Base-by-base conservation (phyloP, 2,329 filamentous ascomycete species). In the Beauveria rudraprayagi region DNA sequence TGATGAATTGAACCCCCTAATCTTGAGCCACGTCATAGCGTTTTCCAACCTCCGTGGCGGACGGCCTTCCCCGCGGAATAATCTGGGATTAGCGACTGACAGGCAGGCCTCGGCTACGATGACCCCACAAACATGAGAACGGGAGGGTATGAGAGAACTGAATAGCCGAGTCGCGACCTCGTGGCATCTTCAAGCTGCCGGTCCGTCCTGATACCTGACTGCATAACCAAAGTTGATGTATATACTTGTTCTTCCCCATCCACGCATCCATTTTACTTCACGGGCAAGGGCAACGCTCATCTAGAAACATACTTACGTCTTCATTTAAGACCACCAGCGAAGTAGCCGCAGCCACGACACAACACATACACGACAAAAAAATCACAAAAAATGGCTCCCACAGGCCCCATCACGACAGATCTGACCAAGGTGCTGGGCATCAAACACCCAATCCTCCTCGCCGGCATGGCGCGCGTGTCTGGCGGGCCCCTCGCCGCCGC, bases 391-490 rank as follows among this genome's bases (percentile, higher is more conserved):
- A 62, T 63, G 57, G 57, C 57, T 43, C 53, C 57, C 9, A 34
- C 76, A 53, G 78, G 78, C 53, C 80, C 85, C 63, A 87, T 94
- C 68, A 84, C 83, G 62, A 95, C 91, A 9, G 89, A 91, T 2
- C 82, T 96, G 43, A 92, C 88, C 65, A 80, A 80, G 60, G 86
- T 97, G 58, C 83, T 97, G 56, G 84, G 85, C 22, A 96, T 97
- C 75, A 80, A 87, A 66, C 92, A 97, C 76, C 93, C 93, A 47
- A 87, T 97, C 72, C 78, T 97, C 67, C 89, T 97, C 22, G 93
- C 93, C 41, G 93, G 93, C 69, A 97, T 97, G 93, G 92, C 93
- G 3, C 85, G 89, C 64, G 90, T 90, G 10, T 92, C 90, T 0
- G 87, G 88, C 62, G 90, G 88, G 0, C 81, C 80, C n/a, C 86